Conservation (phyloP, 2,329 filamentous ascomycete genomes). For the Cladosporium sp. region DNA sequence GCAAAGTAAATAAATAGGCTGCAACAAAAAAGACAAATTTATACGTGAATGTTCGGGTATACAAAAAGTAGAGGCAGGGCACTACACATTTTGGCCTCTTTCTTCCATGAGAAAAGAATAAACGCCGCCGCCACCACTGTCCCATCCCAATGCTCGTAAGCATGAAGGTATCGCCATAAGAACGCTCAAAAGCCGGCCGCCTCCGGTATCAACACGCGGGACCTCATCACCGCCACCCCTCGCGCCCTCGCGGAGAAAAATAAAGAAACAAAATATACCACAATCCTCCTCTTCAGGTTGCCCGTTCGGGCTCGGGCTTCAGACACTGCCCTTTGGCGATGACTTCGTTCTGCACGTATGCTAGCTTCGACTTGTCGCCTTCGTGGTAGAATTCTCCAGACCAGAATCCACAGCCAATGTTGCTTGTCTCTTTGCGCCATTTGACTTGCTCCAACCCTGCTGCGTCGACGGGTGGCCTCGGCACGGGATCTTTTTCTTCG, state of each 20-base stretch:
- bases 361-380: conserved; percentile 27
- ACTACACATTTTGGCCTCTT: no score
- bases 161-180: neutral
- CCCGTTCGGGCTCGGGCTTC: conserved; percentile 9
- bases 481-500: conserved; percentile 29
- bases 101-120: no score
- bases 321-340: conserved; percentile 36
- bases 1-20: neutral
- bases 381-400: conserved; percentile 35
- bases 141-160: neutral
- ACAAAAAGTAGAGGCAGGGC: neutral
- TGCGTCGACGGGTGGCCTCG: conserved; percentile 25
- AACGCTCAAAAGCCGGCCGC: neutral
- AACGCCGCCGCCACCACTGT: no score
- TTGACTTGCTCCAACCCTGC: conserved; percentile 20
- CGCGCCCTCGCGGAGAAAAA: no score
- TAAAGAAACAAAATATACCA: neutral
- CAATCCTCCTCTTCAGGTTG: neutral
- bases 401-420: conserved; percentile 38
- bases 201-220: neutral
- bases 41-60: conserved; percentile 7
- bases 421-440: conserved; percentile 25
- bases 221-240: no score
- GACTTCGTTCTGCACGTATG: conserved; percentile 34
- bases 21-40: neutral